A percentile compares a stretch with the other conserved stretches of the same genome.
Evolutionary conservation across 108 stramenopile species (phyloP).

Genomic region (Craspedostauros australis): DNA sequence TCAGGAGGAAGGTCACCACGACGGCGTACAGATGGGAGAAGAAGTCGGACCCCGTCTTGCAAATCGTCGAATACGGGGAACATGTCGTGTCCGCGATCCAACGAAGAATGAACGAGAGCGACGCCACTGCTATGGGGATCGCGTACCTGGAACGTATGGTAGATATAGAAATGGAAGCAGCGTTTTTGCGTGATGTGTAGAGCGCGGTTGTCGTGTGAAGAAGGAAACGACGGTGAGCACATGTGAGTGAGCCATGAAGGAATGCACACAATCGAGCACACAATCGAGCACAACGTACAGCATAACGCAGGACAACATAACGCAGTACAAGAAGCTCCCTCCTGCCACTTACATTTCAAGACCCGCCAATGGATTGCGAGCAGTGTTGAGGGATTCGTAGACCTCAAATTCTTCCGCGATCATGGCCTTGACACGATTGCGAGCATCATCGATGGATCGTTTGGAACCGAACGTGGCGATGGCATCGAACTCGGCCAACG

Average conservation of each 20-base stretch:
- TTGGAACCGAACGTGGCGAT: constrained; percentile 93
- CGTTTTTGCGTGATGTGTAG: no score
- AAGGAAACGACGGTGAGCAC: constrained; percentile 1
- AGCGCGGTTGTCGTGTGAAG: background rate
- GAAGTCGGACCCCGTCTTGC: constrained; percentile 64
- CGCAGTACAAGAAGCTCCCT: constrained; percentile 51
- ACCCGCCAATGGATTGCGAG: constrained; percentile 85
- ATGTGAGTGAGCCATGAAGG: background rate
- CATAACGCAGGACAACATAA: constrained; percentile 44
- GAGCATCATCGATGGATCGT: constrained; percentile 59
- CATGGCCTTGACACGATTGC: constrained; percentile 48
- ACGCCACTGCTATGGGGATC: constrained; percentile 75
- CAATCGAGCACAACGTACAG: constrained; percentile 42
- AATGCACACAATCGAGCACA: no score
- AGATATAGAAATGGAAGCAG: no score
- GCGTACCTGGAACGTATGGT: constrained; percentile 61
- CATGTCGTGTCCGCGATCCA: constrained; percentile 79
- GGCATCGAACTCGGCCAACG: constrained; percentile 68
- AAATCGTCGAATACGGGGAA: constrained; percentile 64
- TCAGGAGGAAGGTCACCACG: constrained; percentile 72
- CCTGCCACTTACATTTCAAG: constrained; percentile 87
- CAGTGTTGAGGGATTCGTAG: constrained; percentile 75
- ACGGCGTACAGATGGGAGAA: constrained; percentile 77
- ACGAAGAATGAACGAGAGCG: constrained; percentile 65
- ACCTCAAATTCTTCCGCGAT: constrained; percentile 64